These are phyloP conservation scores for Brassica hybrid DNA, from an alignment of 441 rosid genomes.

Conservation along the genomic window DNA sequence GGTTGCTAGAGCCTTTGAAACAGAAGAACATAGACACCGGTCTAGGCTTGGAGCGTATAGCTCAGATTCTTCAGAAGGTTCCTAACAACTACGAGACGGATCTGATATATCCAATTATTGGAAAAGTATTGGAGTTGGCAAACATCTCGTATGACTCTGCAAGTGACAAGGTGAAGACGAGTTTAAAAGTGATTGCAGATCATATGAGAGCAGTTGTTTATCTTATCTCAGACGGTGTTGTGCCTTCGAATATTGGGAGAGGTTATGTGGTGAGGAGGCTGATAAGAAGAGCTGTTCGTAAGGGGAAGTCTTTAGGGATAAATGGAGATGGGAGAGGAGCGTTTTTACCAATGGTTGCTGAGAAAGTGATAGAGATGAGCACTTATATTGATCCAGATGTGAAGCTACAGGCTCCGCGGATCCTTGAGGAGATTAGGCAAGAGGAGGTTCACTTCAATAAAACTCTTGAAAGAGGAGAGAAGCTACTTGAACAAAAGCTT, in stretches of 20 bases:
- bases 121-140: conserved; percentile 72
- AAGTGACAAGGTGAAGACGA: conserved; percentile 57
- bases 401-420: conserved; percentile 57
- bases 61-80: conserved; percentile 93
- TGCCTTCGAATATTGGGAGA: conserved; percentile 92
- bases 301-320: conserved; percentile 82
- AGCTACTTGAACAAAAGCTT: conserved; percentile 81
- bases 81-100: conserved; percentile 97
- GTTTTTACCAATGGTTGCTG: conserved; percentile 73
- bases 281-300: conserved; percentile 90
- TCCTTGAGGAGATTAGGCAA: conserved; percentile 78
- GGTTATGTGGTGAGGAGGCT: conserved; percentile 94
- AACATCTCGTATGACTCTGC: conserved; percentile 65
- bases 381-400: conserved; percentile 71
- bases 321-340: conserved; percentile 67
- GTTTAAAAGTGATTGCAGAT: conserved; percentile 90
- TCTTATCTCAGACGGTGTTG: conserved; percentile 91
- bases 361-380: conserved; percentile 79
- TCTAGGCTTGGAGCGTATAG: conserved; percentile 93
- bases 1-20: conserved; percentile 82
- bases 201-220: conserved; percentile 87
- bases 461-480: conserved; percentile 93
- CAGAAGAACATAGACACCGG: conserved; percentile 96
- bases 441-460: conserved; percentile 90
- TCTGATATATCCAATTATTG: conserved; percentile 88